Evolutionary conservation across 768 basidiomycete species (phyloP), one percentile per base, ranked within the genome.

Genomic region (Pleurotus sapidus): DNA sequence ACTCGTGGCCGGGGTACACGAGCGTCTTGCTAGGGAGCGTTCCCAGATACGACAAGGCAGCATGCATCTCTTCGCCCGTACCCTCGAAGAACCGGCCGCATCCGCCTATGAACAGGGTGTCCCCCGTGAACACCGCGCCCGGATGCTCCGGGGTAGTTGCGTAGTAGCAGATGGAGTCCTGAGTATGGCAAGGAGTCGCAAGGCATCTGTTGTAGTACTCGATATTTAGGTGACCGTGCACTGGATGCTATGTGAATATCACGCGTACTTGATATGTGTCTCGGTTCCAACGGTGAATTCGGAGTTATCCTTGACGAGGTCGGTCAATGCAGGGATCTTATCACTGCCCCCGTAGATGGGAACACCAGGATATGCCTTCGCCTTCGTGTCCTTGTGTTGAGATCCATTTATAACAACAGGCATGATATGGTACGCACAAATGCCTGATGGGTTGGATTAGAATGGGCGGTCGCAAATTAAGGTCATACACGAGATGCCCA

Each of bases 41-140:
- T 11, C 77, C 86, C 56, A 98, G 79, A 66, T 89, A 84, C 59
- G 60, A 75, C 69, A 77, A 91, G 2, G 95, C 88, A 0, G 76
- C 71, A 63, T 90, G 78, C 96, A 98, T 98, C 72, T 93, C 81
- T 12, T 77, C 73, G 14, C 81, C 87, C 2, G 80, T 83, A 47
- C 93, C 92, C 68, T 98, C 95, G 67, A 97, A 97, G 84, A 98
- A 98, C 23, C 93, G 84, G 24, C 96, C 96, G 67, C 91, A 95
- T 7, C 94, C 93, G 24, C 78, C 89, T 69, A 82, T 77, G 76
- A 97, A 96, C 55, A 97, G 84, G 1, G 94, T 97, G 67, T 97
- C 94, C 14, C 96, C 96, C 0, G 96, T 97, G 72, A 98, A 96
- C 38, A 98, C 92, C 14, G 79, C 88, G 17, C 89, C 88, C 0